These are phyloP conservation scores for Ophiostoma sp. DNA, from an alignment of 2,329 filamentous ascomycete genomes.

Conservation along the genomic window DNA sequence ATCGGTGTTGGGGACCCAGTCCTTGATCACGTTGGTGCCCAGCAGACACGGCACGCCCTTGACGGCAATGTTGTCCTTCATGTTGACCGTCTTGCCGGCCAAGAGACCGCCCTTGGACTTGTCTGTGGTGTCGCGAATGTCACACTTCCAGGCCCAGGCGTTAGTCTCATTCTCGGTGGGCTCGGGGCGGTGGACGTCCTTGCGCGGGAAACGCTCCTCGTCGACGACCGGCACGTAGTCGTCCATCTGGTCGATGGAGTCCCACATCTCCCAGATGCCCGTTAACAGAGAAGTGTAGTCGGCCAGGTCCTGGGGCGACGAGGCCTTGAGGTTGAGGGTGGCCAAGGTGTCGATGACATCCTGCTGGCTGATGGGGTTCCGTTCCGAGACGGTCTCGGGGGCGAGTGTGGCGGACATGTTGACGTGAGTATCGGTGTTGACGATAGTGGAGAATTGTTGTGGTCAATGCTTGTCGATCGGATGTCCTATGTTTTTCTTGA, in stretches of 20 bases:
- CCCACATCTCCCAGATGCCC: slow-evolving; percentile 1
- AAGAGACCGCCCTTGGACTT: slow-evolving; percentile 48
- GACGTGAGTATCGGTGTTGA: background rate
- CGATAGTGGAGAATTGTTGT: background rate
- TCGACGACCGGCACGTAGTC: slow-evolving; percentile 34
- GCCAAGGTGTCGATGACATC: slow-evolving; percentile 12
- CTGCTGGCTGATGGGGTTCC: slow-evolving; percentile 13
- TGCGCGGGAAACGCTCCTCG: slow-evolving; percentile 5
- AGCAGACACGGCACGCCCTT: slow-evolving; percentile 56
- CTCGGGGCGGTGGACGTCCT: slow-evolving; percentile 32
- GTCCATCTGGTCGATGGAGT: slow-evolving; percentile 30
- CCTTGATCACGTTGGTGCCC: slow-evolving; percentile 54
- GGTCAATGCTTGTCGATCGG: background rate
- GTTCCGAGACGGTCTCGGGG: slow-evolving; percentile 18
- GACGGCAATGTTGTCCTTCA: slow-evolving; percentile 77
- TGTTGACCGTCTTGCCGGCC: slow-evolving; percentile 69
- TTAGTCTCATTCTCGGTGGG: slow-evolving; percentile 35
- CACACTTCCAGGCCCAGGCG: slow-evolving; percentile 35
- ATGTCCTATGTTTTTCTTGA: background rate
- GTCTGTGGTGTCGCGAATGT: slow-evolving; percentile 27
- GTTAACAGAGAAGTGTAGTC: slow-evolving; percentile 10
- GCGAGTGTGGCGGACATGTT: slow-evolving; percentile 18
- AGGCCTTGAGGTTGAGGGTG: background rate
- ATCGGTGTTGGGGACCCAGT: slow-evolving; percentile 57
- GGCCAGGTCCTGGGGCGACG: background rate